These are phyloP conservation scores for Stemphylium vesicarium DNA, from an alignment of 2,329 filamentous ascomycete species.

Conservation along the genomic window DNA sequence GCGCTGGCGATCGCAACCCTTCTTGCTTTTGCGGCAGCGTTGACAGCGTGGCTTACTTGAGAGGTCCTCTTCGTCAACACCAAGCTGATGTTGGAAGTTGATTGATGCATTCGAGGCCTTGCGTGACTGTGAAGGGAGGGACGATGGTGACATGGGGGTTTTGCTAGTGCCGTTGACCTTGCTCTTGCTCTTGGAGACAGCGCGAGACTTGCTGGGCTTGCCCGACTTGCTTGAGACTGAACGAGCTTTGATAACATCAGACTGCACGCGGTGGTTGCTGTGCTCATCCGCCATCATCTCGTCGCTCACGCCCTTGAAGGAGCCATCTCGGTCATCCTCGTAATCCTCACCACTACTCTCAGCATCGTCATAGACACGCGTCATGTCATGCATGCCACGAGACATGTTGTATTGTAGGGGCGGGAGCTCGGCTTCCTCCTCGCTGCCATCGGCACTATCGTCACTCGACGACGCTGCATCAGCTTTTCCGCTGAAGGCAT, in stretches of 20 bases:
- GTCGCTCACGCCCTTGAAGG: conserved; percentile 63
- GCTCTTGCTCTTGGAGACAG: conserved; percentile 60
- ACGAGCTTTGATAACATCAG: conserved; percentile 43
- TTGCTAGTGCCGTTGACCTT: conserved; percentile 51
- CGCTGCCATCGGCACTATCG: conserved; percentile 74
- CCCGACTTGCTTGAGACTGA: conserved; percentile 48
- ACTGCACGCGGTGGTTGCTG: conserved; percentile 53
- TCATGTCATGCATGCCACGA: conserved; percentile 22
- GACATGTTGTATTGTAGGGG: conserved; percentile 38
- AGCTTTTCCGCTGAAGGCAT: conserved; percentile 88
- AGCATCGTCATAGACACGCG: conserved; percentile 55
- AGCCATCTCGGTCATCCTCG: conserved; percentile 58
- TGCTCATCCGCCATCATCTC: conserved; percentile 49
- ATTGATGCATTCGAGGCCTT: conserved; percentile 77
- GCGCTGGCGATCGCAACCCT: conserved; percentile 95
- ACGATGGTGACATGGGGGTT: conserved; percentile 61
- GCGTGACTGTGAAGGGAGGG: conserved; percentile 71
- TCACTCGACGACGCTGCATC: conserved; percentile 63
- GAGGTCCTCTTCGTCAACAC: conserved; percentile 82
- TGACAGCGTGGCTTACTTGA: conserved; percentile 97
- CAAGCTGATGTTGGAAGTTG: conserved; percentile 67
- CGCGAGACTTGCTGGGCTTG: conserved; percentile 50
- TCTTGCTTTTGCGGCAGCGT: conserved; percentile 98
- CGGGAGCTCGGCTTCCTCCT: conserved; percentile 61
- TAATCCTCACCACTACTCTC: conserved; percentile 68